Conservation (phyloP, 139 green algal genomes). For the Picocystis salinarum region DNA sequence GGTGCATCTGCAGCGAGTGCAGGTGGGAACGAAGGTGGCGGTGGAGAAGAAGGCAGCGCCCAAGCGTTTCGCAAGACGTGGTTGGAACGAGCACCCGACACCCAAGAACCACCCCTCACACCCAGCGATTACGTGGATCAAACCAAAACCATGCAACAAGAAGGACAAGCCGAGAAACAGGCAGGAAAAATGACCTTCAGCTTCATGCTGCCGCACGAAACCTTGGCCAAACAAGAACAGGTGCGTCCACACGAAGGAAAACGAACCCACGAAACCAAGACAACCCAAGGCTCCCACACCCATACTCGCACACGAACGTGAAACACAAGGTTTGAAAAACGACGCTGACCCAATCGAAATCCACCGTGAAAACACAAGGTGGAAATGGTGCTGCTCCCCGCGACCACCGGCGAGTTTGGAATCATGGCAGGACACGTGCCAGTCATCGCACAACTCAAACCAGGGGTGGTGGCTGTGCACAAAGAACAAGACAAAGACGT, state of each 20-base stretch:
- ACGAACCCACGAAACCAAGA: no score
- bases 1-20: no score
- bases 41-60: no score
- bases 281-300: no score
- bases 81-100: background rate
- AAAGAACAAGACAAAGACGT: slow-evolving; percentile 50
- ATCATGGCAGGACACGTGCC: slow-evolving; percentile 74
- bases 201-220: slow-evolving; percentile 56
- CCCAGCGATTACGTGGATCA: background rate
- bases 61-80: background rate
- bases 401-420: slow-evolving; percentile 66
- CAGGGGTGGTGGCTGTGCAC: slow-evolving; percentile 57
- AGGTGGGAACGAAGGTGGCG: no score
- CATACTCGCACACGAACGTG: no score
- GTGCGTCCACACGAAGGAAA: slow-evolving; percentile 5
- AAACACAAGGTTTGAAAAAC: no score
- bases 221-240: slow-evolving; percentile 10
- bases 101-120: background rate
- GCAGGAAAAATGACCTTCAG: slow-evolving; percentile 63
- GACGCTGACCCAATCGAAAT: no score
- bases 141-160: background rate
- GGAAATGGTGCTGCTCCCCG: slow-evolving; percentile 61
- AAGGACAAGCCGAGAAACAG: slow-evolving; percentile 6
- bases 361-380: no score
- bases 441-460: slow-evolving; percentile 60